A percentile compares a stretch with the other conserved stretches of the same genome.
These are phyloP conservation scores for Teratosphaeria viscida DNA, from an alignment of 2,329 filamentous ascomycete species.

Conservation along the genomic window DNA sequence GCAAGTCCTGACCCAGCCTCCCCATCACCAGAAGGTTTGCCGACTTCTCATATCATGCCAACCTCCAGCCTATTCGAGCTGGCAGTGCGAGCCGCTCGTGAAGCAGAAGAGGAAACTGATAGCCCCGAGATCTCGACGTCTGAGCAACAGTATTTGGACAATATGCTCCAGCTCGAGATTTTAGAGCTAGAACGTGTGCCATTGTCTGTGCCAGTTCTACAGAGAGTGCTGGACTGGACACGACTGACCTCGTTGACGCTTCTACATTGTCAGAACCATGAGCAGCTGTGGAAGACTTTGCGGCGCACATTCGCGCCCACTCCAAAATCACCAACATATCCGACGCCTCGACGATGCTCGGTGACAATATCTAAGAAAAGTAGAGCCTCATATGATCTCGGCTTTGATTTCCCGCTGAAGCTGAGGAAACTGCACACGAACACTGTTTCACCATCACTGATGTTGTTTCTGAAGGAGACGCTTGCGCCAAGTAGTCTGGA, in stretches of 20 bases:
- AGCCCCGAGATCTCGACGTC: neutral
- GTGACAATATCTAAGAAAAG: slow-evolving; percentile 21
- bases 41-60: neutral
- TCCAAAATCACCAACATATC: slow-evolving; percentile 28
- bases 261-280: slow-evolving; percentile 61
- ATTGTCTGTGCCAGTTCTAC: slow-evolving; percentile 61
- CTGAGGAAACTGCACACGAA: slow-evolving; percentile 70
- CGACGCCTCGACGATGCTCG: slow-evolving; percentile 21
- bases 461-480: slow-evolving; percentile 66
- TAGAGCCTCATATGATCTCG: slow-evolving; percentile 11
- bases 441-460: slow-evolving; percentile 55
- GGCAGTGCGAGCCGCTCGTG: neutral
- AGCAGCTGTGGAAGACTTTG: slow-evolving; percentile 64
- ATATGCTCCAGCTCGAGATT: slow-evolving; percentile 56
- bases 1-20: slow-evolving; percentile 2
- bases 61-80: neutral
- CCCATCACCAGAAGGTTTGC: neutral
- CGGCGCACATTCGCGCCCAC: slow-evolving; percentile 42
- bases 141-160: slow-evolving; percentile 32
- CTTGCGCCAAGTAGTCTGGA: slow-evolving; percentile 72
- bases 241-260: slow-evolving; percentile 61
- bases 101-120: neutral
- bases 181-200: slow-evolving; percentile 66
- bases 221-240: slow-evolving; percentile 65
- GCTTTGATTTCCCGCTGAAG: slow-evolving; percentile 48